Evolutionary conservation across 371 early-diverging fungal species (phyloP).

Genomic region (Cladochytrium tenue): DNA sequence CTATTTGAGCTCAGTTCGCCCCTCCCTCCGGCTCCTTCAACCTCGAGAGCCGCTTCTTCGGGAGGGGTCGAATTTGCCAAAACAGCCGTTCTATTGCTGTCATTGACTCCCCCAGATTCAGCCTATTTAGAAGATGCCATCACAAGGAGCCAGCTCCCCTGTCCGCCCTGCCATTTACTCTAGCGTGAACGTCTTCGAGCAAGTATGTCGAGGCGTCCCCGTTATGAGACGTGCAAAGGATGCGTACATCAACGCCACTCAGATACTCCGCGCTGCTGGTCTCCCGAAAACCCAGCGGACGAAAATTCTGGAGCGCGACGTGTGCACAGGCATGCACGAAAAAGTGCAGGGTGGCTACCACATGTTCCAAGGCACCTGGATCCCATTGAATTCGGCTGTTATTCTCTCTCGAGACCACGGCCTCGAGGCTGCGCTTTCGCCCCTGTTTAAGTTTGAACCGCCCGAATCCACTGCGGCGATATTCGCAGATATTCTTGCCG

Average conservation of each 20-base stretch:
- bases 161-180: slow-evolving; percentile 60
- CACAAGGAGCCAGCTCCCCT: no score
- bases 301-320: slow-evolving; percentile 84
- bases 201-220: slow-evolving; percentile 63
- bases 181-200: slow-evolving; percentile 81
- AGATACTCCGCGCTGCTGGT: slow-evolving; percentile 78
- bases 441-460: slow-evolving; percentile 29
- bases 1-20: no score
- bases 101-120: no score
- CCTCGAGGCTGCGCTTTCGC: slow-evolving; percentile 26
- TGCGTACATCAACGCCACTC: slow-evolving; percentile 91
- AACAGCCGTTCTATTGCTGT: no score
- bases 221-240: slow-evolving; percentile 63
- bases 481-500: slow-evolving; percentile 12
- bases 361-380: slow-evolving; percentile 70
- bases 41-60: no score
- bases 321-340: slow-evolving; percentile 79
- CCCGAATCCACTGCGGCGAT: neutral
- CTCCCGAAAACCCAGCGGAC: slow-evolving; percentile 73
- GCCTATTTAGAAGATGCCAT: no score
- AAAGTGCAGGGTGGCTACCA: slow-evolving; percentile 51
- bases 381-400: slow-evolving; percentile 39
- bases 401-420: slow-evolving; percentile 31
- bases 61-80: no score
- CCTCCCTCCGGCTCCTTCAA: no score